Conservation (phyloP, 345 rosid genomes). For the Moricandia arvensis region DNA sequence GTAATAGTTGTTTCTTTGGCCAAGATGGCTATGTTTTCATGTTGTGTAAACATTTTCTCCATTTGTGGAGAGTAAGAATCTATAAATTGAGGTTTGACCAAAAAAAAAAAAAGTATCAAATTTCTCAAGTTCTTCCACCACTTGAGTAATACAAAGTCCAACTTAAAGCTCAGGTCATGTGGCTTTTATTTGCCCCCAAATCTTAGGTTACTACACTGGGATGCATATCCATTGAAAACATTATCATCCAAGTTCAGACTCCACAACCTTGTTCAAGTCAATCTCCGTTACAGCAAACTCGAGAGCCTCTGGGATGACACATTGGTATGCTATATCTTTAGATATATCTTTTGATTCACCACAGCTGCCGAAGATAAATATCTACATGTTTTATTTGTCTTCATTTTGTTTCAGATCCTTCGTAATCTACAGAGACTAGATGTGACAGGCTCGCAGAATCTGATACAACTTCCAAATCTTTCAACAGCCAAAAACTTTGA, state of each 20-base stretch:
- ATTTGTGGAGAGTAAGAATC: no score
- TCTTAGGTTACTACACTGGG: conserved; percentile 21
- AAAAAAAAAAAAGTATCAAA: no score
- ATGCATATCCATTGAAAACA: not conserved
- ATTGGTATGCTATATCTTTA: not conserved
- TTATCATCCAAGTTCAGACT: not conserved
- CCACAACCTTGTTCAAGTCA: not conserved
- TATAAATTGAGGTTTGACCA: no score
- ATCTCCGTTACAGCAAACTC: conserved; percentile 1
- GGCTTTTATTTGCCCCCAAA: not conserved
- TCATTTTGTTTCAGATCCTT: not conserved
- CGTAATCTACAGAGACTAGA: not conserved
- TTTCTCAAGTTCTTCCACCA: conserved; percentile 14
- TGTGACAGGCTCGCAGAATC: conserved; percentile 9
- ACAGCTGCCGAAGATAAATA: not conserved
- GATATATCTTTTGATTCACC: not conserved
- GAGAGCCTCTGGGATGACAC: not conserved
- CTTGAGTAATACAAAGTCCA: not conserved
- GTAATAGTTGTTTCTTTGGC: no score
- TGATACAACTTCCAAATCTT: not conserved
- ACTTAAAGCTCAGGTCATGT: not conserved
- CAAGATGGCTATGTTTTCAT: no score
- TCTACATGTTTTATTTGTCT: not conserved
- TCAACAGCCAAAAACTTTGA: not conserved
- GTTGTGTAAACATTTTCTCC: no score